phyloP scores from a whole-genome alignment of 495 filamentous ascomycete genomes.

The Thozetella sp. region DNA sequence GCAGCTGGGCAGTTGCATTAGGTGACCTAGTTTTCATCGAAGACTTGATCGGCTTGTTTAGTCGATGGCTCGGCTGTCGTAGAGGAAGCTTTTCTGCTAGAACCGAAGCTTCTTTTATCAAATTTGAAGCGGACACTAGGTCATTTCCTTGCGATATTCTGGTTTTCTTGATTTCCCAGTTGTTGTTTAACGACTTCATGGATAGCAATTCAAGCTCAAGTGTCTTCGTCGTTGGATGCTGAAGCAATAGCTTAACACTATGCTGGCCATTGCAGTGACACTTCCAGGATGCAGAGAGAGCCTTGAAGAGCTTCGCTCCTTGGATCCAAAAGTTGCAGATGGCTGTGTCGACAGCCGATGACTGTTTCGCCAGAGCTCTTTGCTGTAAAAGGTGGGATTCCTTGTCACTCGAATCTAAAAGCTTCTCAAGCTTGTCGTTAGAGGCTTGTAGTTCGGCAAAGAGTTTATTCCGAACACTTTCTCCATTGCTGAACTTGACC shows the following conservation, averaged over 20 bases:
- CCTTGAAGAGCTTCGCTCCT: slow-evolving; percentile 3
- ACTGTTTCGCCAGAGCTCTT: slow-evolving; percentile 5
- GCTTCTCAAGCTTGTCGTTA: slow-evolving; percentile 5
- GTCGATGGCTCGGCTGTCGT: no score
- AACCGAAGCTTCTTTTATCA: not conserved
- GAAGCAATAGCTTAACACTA: slow-evolving; percentile 25
- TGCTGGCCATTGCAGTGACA: slow-evolving; percentile 26
- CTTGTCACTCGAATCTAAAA: slow-evolving; percentile 4
- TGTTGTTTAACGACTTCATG: not conserved
- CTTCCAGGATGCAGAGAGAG: slow-evolving; percentile 18
- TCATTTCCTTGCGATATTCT: slow-evolving; percentile 4
- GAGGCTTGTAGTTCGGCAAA: slow-evolving; percentile 9
- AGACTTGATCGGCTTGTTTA: no score
- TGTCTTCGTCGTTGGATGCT: slow-evolving; percentile 23
- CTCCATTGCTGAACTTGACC: slow-evolving; percentile 3
- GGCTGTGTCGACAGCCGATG: slow-evolving; percentile 1
- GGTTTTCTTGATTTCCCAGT: slow-evolving; percentile 10
- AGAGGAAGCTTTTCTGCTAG: not conserved
- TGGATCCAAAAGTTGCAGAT: slow-evolving; percentile 10
- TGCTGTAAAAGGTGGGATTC: not conserved
- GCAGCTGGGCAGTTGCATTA: no score
- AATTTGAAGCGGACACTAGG: not conserved
- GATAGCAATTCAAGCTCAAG: slow-evolving; percentile 26
- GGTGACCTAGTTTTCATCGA: no score
- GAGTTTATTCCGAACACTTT: not conserved